Percentiles rank a stretch among this genome's conserved stretches.
These are phyloP conservation scores for Calocybe indica DNA, from an alignment of 768 basidiomycete species.

Conservation along the genomic window DNA sequence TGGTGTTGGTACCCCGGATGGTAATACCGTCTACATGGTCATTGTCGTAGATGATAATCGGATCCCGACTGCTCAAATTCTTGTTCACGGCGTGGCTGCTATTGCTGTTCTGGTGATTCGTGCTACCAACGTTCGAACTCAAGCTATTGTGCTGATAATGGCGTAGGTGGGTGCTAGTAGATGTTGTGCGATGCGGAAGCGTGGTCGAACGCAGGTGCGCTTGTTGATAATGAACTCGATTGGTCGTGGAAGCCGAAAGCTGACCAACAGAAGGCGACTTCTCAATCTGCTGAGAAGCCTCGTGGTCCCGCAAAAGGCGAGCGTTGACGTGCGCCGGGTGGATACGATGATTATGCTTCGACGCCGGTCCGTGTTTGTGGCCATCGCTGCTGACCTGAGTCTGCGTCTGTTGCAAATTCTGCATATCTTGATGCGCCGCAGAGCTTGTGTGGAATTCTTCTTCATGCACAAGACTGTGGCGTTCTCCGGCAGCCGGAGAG, in stretches of 20 bases:
- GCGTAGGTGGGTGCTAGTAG: conserved; percentile 24
- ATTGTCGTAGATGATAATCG: conserved; percentile 11
- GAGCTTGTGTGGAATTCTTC: too few species aligned
- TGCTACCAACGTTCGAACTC: conserved; percentile 22
- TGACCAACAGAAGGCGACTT: too few species aligned
- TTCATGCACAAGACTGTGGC: too few species aligned
- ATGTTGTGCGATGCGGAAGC: conserved; percentile 33
- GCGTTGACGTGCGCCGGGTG: conserved; percentile 22
- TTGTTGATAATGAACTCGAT: conserved; percentile 20
- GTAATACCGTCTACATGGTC: conserved; percentile 11
- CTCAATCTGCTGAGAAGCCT: background rate
- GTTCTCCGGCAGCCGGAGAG: too few species aligned
- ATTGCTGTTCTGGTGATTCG: conserved; percentile 12
- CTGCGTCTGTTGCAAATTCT: too few species aligned
- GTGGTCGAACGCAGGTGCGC: conserved; percentile 41
- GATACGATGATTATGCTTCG: conserved; percentile 10
- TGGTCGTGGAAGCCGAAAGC: background rate
- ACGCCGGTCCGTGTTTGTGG: too few species aligned
- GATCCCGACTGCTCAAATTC: conserved; percentile 3
- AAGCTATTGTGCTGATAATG: conserved; percentile 46
- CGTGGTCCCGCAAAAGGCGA: conserved; percentile 17
- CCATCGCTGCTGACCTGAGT: too few species aligned
- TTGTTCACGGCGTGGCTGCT: conserved; percentile 10
- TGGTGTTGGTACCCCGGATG: background rate
- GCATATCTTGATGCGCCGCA: too few species aligned